Percentiles rank a stretch among this genome's conserved stretches.
Conservation (phyloP, 139 green algal genomes). For the Trebouxia sp. region DNA sequence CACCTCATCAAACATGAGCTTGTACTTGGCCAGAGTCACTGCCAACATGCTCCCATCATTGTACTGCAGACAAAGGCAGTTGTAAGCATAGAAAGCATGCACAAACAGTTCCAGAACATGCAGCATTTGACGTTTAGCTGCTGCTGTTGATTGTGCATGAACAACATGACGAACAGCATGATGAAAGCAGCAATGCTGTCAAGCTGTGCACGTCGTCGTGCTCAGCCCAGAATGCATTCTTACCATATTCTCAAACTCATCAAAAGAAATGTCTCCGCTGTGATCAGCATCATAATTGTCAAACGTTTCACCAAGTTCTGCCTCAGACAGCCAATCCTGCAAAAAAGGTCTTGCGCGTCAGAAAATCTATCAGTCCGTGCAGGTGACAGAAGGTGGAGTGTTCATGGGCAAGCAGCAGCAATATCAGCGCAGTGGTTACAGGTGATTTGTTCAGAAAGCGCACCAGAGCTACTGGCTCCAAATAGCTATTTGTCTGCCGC, state of each 20-base stretch:
- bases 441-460: background rate
- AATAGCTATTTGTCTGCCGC: background rate
- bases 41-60: conserved; percentile 71
- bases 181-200: too few relatives aligned
- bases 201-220: too few relatives aligned
- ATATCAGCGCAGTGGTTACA: too few relatives aligned
- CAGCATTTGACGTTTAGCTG: too few relatives aligned
- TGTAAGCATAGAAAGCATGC: background rate
- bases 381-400: background rate
- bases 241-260: conserved; percentile 49
- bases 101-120: background rate
- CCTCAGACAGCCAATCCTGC: conserved; percentile 48
- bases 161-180: too few relatives aligned
- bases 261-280: conserved; percentile 40
- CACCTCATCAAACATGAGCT: conserved; percentile 61
- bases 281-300: conserved; percentile 41
- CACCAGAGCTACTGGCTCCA: conserved; percentile 4
- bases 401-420: background rate
- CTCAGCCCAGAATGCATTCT: too few relatives aligned
- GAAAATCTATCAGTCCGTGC: background rate
- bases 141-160: background rate
- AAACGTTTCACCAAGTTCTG: conserved; percentile 37
- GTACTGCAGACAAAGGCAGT: conserved; percentile 45
- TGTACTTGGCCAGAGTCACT: conserved; percentile 76
- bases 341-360: background rate